These are phyloP conservation scores for Arctium minus DNA, from an alignment of 129 eudicot genomes.

Conservation along the genomic window DNA sequence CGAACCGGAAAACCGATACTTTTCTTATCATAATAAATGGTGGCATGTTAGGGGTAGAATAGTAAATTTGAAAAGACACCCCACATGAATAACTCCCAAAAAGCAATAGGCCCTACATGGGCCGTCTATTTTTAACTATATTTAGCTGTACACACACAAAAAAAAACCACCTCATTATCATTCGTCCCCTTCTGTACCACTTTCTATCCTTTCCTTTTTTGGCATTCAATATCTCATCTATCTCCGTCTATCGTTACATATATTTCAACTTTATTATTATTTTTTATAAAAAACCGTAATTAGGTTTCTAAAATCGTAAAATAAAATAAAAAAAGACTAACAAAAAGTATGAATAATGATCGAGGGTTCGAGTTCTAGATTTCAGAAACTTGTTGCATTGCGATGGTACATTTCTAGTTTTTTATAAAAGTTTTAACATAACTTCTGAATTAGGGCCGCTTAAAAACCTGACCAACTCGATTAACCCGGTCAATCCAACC, in stretches of 20 bases:
- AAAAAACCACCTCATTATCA: constrained; percentile 57
- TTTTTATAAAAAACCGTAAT: too few relatives aligned
- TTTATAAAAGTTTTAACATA: too few relatives aligned
- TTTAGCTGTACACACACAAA: constrained; percentile 72
- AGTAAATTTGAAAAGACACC: not conserved
- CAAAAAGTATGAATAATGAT: too few relatives aligned
- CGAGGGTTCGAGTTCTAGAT: too few relatives aligned
- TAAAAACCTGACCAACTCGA: too few relatives aligned
- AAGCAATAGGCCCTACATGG: constrained; percentile 45
- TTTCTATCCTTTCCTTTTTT: not conserved
- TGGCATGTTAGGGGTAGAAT: constrained; percentile 8
- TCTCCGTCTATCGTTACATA: not conserved
- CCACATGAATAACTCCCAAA: constrained; percentile 11
- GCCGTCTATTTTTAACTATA: constrained; percentile 77
- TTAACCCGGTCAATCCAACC: too few relatives aligned
- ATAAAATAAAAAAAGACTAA: too few relatives aligned
- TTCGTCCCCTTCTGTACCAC: constrained; percentile 48
- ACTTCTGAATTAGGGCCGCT: too few relatives aligned
- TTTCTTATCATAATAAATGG: not conserved
- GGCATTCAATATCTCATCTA: not conserved
- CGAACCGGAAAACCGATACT: not conserved
- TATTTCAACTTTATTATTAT: too few relatives aligned
- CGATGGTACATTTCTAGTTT: too few relatives aligned
- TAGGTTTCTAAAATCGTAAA: too few relatives aligned
- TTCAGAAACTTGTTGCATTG: too few relatives aligned